Percentiles rank a stretch among this genome's conserved stretches.
Evolutionary conservation across 805 yeast species (phyloP).

Genomic region (Limtongia smithiae): DNA sequence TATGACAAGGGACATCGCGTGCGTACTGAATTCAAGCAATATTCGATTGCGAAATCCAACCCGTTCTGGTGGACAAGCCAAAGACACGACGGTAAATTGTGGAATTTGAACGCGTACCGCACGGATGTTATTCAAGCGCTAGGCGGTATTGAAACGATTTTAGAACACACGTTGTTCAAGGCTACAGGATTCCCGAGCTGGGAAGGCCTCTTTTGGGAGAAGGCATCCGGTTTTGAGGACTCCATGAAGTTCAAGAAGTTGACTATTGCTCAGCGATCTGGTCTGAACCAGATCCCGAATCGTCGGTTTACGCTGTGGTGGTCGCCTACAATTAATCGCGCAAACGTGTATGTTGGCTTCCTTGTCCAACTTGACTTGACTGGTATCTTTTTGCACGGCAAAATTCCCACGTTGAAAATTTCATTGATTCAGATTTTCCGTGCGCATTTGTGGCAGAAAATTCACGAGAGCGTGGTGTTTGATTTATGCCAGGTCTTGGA

Average conservation of each 20-base stretch:
- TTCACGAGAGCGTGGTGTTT: conserved; percentile 91
- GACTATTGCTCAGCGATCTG: conserved; percentile 96
- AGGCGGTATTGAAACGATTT: conserved; percentile 94
- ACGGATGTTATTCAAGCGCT: conserved; percentile 95
- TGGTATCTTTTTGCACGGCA: conserved; percentile 95
- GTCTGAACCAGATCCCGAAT: conserved; percentile 95
- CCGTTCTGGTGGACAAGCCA: conserved; percentile 97
- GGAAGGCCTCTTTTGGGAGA: conserved; percentile 99
- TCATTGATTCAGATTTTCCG: conserved; percentile 94
- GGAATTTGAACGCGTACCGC: conserved; percentile 90
- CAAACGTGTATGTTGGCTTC: conserved; percentile 96
- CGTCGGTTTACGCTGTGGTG: conserved; percentile 98
- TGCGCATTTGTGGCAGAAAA: conserved; percentile 98
- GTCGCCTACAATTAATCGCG: conserved; percentile 98
- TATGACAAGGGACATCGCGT: conserved; percentile 91
- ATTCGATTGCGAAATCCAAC: conserved; percentile 63
- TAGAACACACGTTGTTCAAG: conserved; percentile 90
- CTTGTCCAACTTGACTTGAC: conserved; percentile 93
- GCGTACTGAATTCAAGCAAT: conserved; percentile 74
- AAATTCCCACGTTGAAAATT: conserved; percentile 93
- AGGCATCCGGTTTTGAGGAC: conserved; percentile 95
- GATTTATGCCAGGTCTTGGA: conserved; percentile 92
- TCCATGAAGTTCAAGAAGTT: conserved; percentile 89
- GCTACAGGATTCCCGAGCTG: conserved; percentile 97
- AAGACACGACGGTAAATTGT: conserved; percentile 90